Evolutionary conservation across 345 rosid species (phyloP), one percentile per base, ranked within the genome.

Genomic region (Salix viminalis): DNA sequence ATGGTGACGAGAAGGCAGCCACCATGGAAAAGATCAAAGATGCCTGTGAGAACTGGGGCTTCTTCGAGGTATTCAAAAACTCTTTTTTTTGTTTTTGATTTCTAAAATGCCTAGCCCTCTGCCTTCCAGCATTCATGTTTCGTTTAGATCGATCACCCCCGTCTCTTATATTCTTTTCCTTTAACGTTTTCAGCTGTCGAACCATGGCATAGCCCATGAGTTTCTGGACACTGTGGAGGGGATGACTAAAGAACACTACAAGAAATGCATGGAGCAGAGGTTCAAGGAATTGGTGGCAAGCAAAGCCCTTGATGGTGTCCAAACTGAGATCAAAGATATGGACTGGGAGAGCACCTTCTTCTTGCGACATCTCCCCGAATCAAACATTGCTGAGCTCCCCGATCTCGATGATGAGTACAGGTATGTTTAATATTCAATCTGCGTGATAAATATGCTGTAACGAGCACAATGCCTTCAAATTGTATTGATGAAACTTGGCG

Each of bases 11-110:
- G 82, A 87, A 94, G 81, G 76, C 77, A 24, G 71, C 78, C 42
- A 85, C 82, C 72, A 84, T 90, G 99, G 89, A 86, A 74, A 81
- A 86, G 80, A 93, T 95, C 88, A 85, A 90, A 65, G 97, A 93
- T 83, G 99, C 97, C 80, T 95, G 99, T 75, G 97, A 95, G 75
- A 95, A 91, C 80, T 95, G 99, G 99, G 99, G 99, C 0, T 95
- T 95, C 88, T 93, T 95, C 77, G 92, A 95, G 99, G 99, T 95
- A 84, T 65, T 26, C 72, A 42, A 23, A 1, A 37, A 19, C 11
- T 64, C 19, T 13, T 18, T 8, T 21, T 5, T 34, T 36, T 0
- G 0, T 4, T 34, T 28, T 28, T 28, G 2, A 28, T 28, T 34
- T 42, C 37, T 54, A 34, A 36, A 32, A 3, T 4, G 21, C 18